Evolutionary conservation across 2,329 filamentous ascomycete species (phyloP).

Genomic region (Fusarium citri): DNA sequence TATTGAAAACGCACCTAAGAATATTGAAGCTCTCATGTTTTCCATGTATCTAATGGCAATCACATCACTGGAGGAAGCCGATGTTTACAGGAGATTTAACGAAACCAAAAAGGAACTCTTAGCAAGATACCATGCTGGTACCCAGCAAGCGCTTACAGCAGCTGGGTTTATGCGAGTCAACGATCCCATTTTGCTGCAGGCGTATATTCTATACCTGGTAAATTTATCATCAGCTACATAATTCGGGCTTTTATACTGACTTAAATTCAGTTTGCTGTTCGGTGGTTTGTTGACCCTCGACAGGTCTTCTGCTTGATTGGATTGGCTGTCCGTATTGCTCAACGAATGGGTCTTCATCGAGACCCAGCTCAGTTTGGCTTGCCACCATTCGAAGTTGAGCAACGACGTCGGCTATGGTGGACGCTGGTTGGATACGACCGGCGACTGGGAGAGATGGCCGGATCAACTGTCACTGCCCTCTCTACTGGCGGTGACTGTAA

Average conservation of each 20-base stretch:
- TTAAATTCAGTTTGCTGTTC: conserved; percentile 55
- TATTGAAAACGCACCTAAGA: conserved; percentile 63
- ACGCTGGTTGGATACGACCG: conserved; percentile 75
- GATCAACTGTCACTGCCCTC: conserved; percentile 67
- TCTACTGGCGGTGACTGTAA: conserved; percentile 66
- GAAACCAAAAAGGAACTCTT: conserved; percentile 64
- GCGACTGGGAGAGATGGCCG: conserved; percentile 74
- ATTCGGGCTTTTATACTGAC: conserved; percentile 2
- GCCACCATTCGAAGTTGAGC: conserved; percentile 72
- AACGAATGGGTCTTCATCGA: conserved; percentile 75
- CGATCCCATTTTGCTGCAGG: conserved; percentile 74
- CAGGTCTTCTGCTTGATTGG: conserved; percentile 65
- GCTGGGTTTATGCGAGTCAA: conserved; percentile 74
- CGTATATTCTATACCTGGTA: conserved; percentile 75
- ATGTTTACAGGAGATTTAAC: conserved; percentile 65
- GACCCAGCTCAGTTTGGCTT: conserved; percentile 67
- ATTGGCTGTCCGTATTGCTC: conserved; percentile 74
- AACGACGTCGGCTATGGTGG: conserved; percentile 81
- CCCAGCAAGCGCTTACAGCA: conserved; percentile 74
- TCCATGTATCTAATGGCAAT: conserved; percentile 70
- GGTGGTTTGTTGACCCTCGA: conserved; percentile 68
- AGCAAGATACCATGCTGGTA: conserved; percentile 65
- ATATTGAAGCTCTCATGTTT: conserved; percentile 76
- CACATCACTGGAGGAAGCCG: conserved; percentile 67
- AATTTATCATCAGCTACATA: conserved; percentile 39